Conservation (phyloP, 2,329 filamentous ascomycete species). For the Penicillium sp. region DNA sequence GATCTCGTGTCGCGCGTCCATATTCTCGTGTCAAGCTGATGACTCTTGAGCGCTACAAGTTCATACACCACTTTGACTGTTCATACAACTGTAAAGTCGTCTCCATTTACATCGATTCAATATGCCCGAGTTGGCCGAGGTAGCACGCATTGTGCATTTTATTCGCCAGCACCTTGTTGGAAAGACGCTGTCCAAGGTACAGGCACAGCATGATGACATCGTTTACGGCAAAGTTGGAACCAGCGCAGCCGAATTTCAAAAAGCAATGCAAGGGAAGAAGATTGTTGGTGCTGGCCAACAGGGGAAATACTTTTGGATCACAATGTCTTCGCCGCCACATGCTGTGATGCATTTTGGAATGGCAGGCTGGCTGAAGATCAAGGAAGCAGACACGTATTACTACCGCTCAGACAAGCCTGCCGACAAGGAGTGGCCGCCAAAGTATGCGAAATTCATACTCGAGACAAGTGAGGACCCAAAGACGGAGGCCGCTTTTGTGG, state of each 20-base stretch:
- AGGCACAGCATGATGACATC: constrained; percentile 75
- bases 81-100: constrained; percentile 1
- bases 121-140: constrained; percentile 59
- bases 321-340: constrained; percentile 76
- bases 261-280: constrained; percentile 73
- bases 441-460: constrained; percentile 83
- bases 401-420: constrained; percentile 67
- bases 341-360: constrained; percentile 84
- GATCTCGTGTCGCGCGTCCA: constrained; percentile 30
- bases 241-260: constrained; percentile 71
- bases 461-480: constrained; percentile 63
- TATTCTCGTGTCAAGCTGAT: constrained; percentile 13
- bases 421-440: constrained; percentile 78
- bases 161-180: constrained; percentile 81
- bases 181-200: constrained; percentile 71
- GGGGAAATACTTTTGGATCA: constrained; percentile 96
- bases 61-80: neutral
- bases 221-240: constrained; percentile 92
- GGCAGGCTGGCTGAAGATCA: constrained; percentile 85
- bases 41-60: constrained; percentile 3
- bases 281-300: constrained; percentile 74
- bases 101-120: neutral
- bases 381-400: constrained; percentile 73
- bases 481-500: constrained; percentile 76
- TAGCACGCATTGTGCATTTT: constrained; percentile 84